phyloP scores from a whole-genome alignment of 2,329 filamentous ascomycete genomes.

The Colletotrichum higginsianum region DNA sequence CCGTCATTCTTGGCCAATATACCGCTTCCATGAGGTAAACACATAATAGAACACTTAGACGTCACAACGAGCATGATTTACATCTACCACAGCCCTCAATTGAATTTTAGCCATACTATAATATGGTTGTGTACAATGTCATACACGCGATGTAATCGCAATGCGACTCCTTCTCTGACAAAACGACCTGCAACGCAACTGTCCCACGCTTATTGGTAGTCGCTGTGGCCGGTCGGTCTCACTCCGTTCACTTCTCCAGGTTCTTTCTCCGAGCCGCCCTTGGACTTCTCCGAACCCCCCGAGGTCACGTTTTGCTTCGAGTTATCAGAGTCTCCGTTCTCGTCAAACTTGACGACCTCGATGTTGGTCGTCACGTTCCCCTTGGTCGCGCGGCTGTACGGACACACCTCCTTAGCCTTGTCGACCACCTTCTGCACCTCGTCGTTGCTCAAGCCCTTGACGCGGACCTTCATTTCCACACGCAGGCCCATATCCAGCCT shows the following conservation, averaged over 20 bases:
- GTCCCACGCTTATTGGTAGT: constrained; percentile 26
- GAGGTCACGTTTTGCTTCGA: constrained; percentile 2
- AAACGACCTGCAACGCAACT: neutral
- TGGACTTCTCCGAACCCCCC: neutral
- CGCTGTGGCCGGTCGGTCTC: constrained; percentile 33
- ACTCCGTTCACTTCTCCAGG: constrained; percentile 4
- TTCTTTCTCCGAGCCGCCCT: neutral
- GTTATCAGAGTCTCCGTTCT: neutral
- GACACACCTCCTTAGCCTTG: constrained; percentile 48
- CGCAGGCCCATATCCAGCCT: constrained; percentile 59
- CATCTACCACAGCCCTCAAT: no score
- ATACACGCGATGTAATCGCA: neutral
- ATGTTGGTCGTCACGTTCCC: constrained; percentile 49
- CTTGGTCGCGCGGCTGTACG: constrained; percentile 48
- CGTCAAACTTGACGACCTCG: constrained; percentile 43
- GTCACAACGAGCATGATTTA: neutral
- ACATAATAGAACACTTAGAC: neutral
- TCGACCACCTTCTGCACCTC: constrained; percentile 48
- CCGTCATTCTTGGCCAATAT: neutral
- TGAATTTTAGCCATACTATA: neutral
- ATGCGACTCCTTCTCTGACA: neutral
- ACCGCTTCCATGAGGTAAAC: neutral
- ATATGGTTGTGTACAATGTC: neutral
- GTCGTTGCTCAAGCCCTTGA: constrained; percentile 47
- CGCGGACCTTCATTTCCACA: constrained; percentile 59